Conservation (phyloP, 2,329 filamentous ascomycete species). For the Claviceps sp. region DNA sequence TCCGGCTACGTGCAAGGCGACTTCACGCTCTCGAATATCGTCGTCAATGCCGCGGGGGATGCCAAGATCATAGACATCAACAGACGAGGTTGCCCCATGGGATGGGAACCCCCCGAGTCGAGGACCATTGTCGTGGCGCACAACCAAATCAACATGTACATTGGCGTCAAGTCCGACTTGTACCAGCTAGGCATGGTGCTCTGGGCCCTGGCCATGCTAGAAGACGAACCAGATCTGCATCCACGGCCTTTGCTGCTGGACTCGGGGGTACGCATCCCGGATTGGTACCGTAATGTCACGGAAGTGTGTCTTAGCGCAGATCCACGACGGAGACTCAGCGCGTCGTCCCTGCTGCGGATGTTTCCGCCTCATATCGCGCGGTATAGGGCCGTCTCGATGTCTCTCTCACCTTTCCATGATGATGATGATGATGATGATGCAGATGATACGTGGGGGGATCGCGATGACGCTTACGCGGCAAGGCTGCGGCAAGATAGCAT, state of each 20-base stretch:
- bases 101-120: slow-evolving; percentile 94
- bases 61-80: slow-evolving; percentile 99
- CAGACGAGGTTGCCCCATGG: slow-evolving; percentile 86
- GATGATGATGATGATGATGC: slow-evolving; percentile 18
- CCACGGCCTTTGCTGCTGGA: slow-evolving; percentile 53
- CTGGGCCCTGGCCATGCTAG: slow-evolving; percentile 77
- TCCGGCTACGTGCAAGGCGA: slow-evolving; percentile 94
- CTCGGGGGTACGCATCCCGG: slow-evolving; percentile 51
- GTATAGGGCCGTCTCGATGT: slow-evolving; percentile 5
- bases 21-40: slow-evolving; percentile 94
- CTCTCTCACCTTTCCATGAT: slow-evolving; percentile 27
- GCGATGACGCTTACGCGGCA: slow-evolving; percentile 23
- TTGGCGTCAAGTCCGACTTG: slow-evolving; percentile 92
- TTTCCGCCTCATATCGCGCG: slow-evolving; percentile 39
- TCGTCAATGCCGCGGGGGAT: slow-evolving; percentile 71
- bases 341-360: slow-evolving; percentile 53
- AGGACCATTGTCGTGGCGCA: slow-evolving; percentile 72
- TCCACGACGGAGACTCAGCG: slow-evolving; percentile 60
- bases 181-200: slow-evolving; percentile 96
- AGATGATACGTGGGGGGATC: slow-evolving; percentile 14
- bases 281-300: slow-evolving; percentile 67
- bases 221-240: slow-evolving; percentile 79
- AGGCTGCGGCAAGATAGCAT: slow-evolving; percentile 19
- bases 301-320: slow-evolving; percentile 62
- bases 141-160: slow-evolving; percentile 90